Base-by-base conservation (phyloP, 2,329 filamentous ascomycete genomes). In the Penicillium crustosum region DNA sequence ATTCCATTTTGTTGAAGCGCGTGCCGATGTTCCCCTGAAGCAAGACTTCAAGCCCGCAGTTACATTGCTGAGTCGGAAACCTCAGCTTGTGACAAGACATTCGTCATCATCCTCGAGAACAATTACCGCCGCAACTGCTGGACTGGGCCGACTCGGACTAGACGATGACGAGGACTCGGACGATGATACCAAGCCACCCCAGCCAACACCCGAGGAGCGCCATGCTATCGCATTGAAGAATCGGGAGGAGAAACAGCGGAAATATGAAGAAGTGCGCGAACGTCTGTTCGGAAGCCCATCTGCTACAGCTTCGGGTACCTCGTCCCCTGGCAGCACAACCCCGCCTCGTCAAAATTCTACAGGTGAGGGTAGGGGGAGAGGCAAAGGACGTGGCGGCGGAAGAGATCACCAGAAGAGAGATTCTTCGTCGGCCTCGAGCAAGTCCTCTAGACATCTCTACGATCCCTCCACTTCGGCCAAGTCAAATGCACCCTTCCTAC, bases 251-350 rank as follows among this genome's bases (percentile, higher is more conserved):
- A 96, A 94, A 78, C 90, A 96, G 78, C 87, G 87, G 56, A 89
- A 89, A 60, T 97, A 97, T 72, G 90, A 95, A 60, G 92, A 96
- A 77, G 90, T 88, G 6, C 84, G 93, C 31, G 91, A 93, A 67
- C 89, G 92, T 72, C 88, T 97, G 55, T 93, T 97, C 74, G 92
- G 92, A 21, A 86, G 84, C 23, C 68, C 71, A 6, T 68, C 70
- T 6, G 71, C 69, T 8, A 72, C 70, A 19, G 73, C 66, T 4
- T 79, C 87, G 0, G 84, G 86, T 1, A 79, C 81, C 8, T 87
- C 86, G 4, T 86, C 86, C 4, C 85, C 87, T 0, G 85, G 85
- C 10, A 83, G 78, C 45, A 79, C 83, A 3, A 87, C 87, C 15
- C 86, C 88, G 23, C 87, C 87, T 23, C 77, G 75, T 35, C 69